Percentiles rank a stretch among this genome's conserved stretches.
phyloP scores from a whole-genome alignment of 805 yeast species.

The Monosporozyma solicola region DNA sequence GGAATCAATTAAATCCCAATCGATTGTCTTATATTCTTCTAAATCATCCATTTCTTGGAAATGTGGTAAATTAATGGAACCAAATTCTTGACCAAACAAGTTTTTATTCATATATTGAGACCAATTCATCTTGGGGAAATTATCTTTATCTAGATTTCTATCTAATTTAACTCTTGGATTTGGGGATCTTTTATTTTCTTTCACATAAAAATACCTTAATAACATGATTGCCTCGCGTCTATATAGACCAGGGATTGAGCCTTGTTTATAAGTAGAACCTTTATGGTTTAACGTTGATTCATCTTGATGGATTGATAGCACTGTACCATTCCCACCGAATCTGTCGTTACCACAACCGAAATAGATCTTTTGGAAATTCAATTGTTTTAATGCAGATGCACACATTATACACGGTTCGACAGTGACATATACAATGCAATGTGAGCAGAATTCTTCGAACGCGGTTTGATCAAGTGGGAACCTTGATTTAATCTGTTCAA shows the following conservation, averaged over 20 bases:
- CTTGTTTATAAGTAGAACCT: not conserved
- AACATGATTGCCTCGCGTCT: slow-evolving; percentile 77
- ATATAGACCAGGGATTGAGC: slow-evolving; percentile 66
- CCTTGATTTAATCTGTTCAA: slow-evolving; percentile 40
- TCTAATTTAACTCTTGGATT: slow-evolving; percentile 64
- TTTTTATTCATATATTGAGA: slow-evolving; percentile 43
- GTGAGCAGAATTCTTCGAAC: slow-evolving; percentile 32
- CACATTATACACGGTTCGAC: slow-evolving; percentile 99
- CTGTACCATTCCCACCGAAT: slow-evolving; percentile 95
- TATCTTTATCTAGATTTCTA: slow-evolving; percentile 46
- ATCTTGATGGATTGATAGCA: slow-evolving; percentile 50
- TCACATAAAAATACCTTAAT: slow-evolving; percentile 73
- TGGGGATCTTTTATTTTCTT: slow-evolving; percentile 82
- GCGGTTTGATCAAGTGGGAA: slow-evolving; percentile 17
- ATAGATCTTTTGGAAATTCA: slow-evolving; percentile 61
- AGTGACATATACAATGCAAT: slow-evolving; percentile 74
- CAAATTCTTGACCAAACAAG: slow-evolving; percentile 14
- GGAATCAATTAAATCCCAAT: slow-evolving; percentile 23
- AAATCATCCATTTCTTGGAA: slow-evolving; percentile 16
- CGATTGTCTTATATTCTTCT: slow-evolving; percentile 4
- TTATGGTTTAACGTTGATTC: slow-evolving; percentile 13
- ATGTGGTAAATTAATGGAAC: slow-evolving; percentile 3
- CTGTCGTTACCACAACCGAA: slow-evolving; percentile 94
- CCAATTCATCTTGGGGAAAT: slow-evolving; percentile 56
- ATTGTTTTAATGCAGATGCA: slow-evolving; percentile 80